Percentiles rank a stretch among this genome's conserved stretches.
These are phyloP conservation scores for Colletotrichum sp. DNA, from an alignment of 2,329 filamentous ascomycete genomes.

Conservation along the genomic window DNA sequence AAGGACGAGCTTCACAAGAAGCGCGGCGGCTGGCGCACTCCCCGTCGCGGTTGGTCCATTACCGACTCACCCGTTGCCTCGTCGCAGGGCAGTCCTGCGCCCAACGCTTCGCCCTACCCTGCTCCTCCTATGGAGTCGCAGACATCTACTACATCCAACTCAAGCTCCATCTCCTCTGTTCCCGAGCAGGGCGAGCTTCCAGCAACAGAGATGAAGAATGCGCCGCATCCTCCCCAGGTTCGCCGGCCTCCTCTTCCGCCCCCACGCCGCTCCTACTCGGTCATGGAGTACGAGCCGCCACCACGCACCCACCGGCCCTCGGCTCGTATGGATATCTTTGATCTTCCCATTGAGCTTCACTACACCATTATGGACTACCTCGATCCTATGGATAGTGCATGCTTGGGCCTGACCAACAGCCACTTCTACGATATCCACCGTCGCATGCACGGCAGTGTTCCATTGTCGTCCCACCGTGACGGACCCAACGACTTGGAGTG, in stretches of 20 bases:
- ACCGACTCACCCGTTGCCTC: slow-evolving; percentile 41
- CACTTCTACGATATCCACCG: slow-evolving; percentile 65
- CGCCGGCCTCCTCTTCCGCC: slow-evolving; percentile 42
- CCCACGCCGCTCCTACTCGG: slow-evolving; percentile 62
- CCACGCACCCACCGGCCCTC: slow-evolving; percentile 53
- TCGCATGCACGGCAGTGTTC: slow-evolving; percentile 59
- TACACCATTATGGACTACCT: slow-evolving; percentile 66
- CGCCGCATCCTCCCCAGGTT: slow-evolving; percentile 17
- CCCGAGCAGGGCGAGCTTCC: slow-evolving; percentile 25
- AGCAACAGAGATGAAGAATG: slow-evolving; percentile 8
- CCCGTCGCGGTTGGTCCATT: slow-evolving; percentile 52
- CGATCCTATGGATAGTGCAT: slow-evolving; percentile 68
- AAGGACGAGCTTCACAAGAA: slow-evolving; percentile 41
- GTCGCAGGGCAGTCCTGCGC: slow-evolving; percentile 16
- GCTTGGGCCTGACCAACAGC: slow-evolving; percentile 62
- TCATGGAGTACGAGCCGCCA: slow-evolving; percentile 62
- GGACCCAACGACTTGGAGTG: slow-evolving; percentile 69
- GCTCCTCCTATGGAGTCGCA: not conserved
- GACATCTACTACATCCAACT: not conserved
- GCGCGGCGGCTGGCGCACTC: slow-evolving; percentile 40
- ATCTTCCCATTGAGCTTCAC: slow-evolving; percentile 65
- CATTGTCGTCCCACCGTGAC: slow-evolving; percentile 59
- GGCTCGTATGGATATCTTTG: slow-evolving; percentile 48
- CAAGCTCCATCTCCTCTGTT: slow-evolving; percentile 7
- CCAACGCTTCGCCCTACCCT: not conserved